Evolutionary conservation across 2,329 filamentous ascomycete genomes (phyloP).

Genomic region (Grosmannia clavigera): DNA sequence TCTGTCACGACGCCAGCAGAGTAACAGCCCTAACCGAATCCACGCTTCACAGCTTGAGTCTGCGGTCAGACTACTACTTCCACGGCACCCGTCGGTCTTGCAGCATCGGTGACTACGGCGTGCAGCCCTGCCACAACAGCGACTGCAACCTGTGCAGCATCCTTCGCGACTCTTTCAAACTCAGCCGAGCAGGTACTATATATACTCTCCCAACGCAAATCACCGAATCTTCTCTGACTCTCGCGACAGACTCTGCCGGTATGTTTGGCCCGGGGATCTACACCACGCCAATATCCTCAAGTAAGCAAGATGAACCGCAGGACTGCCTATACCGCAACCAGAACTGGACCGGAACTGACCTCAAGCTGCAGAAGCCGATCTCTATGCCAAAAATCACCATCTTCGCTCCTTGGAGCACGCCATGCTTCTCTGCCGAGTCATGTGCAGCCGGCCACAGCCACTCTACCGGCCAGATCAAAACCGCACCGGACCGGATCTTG

Average conservation of each 20-base stretch:
- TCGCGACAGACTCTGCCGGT: background rate
- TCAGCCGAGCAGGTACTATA: background rate
- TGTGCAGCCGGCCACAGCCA: background rate
- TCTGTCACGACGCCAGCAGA: background rate
- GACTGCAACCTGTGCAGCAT: background rate
- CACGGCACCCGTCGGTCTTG: slow-evolving; percentile 4
- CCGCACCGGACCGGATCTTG: background rate
- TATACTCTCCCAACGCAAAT: too few relatives aligned
- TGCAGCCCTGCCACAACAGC: background rate
- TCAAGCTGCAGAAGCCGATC: slow-evolving; percentile 1
- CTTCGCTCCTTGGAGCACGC: slow-evolving; percentile 1
- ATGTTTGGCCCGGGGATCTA: slow-evolving; percentile 4
- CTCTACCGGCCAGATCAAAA: background rate
- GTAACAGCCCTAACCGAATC: background rate
- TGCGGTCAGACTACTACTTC: background rate
- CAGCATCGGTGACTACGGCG: background rate
- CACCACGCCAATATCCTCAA: slow-evolving; percentile 1
- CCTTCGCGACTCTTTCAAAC: background rate
- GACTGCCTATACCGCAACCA: background rate
- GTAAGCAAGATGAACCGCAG: background rate
- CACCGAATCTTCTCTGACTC: background rate
- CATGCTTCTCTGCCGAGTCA: slow-evolving; percentile 3
- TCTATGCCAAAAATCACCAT: slow-evolving; percentile 1
- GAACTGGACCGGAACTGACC: background rate
- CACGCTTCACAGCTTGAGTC: background rate